Conservation (phyloP, 768 basidiomycete species). For the Calocybe indica region DNA sequence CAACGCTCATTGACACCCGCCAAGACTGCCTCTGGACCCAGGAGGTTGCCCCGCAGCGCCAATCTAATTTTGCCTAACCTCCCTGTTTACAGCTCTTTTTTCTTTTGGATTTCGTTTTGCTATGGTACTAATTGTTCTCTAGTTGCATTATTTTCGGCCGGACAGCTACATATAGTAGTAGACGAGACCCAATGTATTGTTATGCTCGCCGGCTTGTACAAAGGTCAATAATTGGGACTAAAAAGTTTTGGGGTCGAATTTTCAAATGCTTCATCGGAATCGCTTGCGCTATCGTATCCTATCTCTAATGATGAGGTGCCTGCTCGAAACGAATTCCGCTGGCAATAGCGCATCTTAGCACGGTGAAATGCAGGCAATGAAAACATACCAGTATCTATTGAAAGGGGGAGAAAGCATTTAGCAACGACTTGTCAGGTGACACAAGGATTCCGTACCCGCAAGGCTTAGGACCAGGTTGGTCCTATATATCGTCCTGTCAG, state of each 20-base stretch:
- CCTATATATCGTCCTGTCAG: slow-evolving; percentile 37
- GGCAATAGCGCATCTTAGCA: slow-evolving; percentile 9
- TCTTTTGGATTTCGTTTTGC: slow-evolving; percentile 19
- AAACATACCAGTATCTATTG: slow-evolving; percentile 32
- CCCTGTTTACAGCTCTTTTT: slow-evolving; percentile 24
- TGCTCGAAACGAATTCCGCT: slow-evolving; percentile 92
- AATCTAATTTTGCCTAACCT: slow-evolving; percentile 24
- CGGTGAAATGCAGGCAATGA: slow-evolving; percentile 1
- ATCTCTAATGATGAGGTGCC: slow-evolving; percentile 67
- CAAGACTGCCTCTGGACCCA: slow-evolving; percentile 31
- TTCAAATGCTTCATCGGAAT: background rate
- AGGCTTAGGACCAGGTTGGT: slow-evolving; percentile 79
- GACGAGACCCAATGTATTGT: slow-evolving; percentile 50
- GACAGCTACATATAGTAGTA: slow-evolving; percentile 44
- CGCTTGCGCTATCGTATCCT: slow-evolving; percentile 1
- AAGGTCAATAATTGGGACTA: slow-evolving; percentile 14
- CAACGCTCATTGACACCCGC: slow-evolving; percentile 17
- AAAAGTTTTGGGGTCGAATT: background rate
- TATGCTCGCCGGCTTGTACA: slow-evolving; percentile 31
- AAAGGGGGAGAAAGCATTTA: background rate
- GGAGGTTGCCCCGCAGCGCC: slow-evolving; percentile 35
- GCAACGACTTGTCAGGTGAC: slow-evolving; percentile 7
- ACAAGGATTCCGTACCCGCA: slow-evolving; percentile 69
- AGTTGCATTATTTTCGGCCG: slow-evolving; percentile 40
- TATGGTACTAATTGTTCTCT: slow-evolving; percentile 37